Conservation (phyloP, 2,329 filamentous ascomycete genomes). For the Colletotrichum spinosum region DNA sequence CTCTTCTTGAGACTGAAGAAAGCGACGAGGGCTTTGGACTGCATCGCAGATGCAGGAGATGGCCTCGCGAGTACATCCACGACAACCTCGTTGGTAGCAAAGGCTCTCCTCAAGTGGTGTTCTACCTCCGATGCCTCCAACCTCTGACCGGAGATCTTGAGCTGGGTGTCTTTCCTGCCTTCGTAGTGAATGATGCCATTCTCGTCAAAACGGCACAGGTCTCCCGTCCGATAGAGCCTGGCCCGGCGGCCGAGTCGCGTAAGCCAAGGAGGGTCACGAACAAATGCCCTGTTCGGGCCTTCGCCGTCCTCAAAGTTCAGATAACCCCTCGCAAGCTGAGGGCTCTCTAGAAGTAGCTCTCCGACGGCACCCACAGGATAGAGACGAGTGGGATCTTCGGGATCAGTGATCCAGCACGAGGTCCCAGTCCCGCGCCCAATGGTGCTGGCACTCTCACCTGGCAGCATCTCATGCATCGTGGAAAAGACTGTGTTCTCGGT, state of each 20-base stretch:
- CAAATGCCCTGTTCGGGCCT: conserved; percentile 24
- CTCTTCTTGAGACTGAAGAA: conserved; percentile 15
- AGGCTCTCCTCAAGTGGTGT: conserved; percentile 6
- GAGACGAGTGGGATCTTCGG: conserved; percentile 10
- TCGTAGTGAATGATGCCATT: conserved; percentile 35
- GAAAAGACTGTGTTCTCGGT: conserved; percentile 40
- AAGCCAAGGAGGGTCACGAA: conserved; percentile 24
- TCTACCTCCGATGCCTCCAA: conserved; percentile 46
- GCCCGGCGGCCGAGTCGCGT: conserved; percentile 15
- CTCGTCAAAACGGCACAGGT: conserved; percentile 25
- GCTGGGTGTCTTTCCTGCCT: conserved; percentile 39
- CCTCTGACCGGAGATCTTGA: conserved; percentile 46
- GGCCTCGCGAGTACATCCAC: conserved; percentile 28
- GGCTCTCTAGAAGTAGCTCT: conserved; percentile 32
- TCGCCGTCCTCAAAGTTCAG: conserved; percentile 18
- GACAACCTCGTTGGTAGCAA: conserved; percentile 22
- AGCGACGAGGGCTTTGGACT: conserved; percentile 22
- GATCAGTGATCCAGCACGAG: conserved; percentile 27
- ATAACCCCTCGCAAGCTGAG: conserved; percentile 29
- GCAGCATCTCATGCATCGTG: conserved; percentile 29
- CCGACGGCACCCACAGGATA: conserved; percentile 26
- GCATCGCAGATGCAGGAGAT: not conserved
- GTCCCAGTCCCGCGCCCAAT: conserved; percentile 29
- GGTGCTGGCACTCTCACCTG: not conserved
- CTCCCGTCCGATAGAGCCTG: conserved; percentile 37